Evolutionary conservation across 1,139 yeast genomes (phyloP).

Genomic region (Yamadazyma atmosphaerica): DNA sequence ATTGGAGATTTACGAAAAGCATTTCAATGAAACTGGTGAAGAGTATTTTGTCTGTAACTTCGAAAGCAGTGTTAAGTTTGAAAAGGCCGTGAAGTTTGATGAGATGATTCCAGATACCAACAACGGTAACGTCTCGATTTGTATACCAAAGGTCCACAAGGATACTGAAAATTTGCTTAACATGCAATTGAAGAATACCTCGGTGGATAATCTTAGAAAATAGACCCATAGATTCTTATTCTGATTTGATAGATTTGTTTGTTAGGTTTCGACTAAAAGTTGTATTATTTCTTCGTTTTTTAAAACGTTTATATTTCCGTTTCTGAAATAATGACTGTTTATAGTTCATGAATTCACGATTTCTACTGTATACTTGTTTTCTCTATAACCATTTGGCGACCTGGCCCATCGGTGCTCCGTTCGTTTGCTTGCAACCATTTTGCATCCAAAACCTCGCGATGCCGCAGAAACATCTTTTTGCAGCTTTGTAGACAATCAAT

Average conservation of each 20-base stretch:
- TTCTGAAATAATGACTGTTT: background rate
- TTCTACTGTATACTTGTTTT: background rate
- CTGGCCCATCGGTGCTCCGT: no score
- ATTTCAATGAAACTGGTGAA: slow-evolving; percentile 17
- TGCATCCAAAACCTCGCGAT: no score
- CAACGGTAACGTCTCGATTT: slow-evolving; percentile 20
- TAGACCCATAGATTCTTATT: background rate
- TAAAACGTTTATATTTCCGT: background rate
- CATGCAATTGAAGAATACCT: slow-evolving; percentile 18
- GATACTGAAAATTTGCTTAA: slow-evolving; percentile 22
- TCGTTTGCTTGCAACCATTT: slow-evolving; percentile 1
- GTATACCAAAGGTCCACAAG: slow-evolving; percentile 25
- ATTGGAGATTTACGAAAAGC: slow-evolving; percentile 18
- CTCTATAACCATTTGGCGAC: no score
- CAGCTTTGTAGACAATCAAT: background rate
- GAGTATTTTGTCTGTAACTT: slow-evolving; percentile 19
- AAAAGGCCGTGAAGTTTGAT: slow-evolving; percentile 23
- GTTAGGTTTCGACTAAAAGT: background rate
- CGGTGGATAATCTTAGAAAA: slow-evolving; percentile 15
- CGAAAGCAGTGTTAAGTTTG: slow-evolving; percentile 24
- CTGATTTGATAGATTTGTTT: background rate
- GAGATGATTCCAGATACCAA: slow-evolving; percentile 23
- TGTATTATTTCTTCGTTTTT: background rate
- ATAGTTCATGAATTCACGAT: background rate
- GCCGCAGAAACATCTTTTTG: background rate